A percentile compares a stretch with the other conserved stretches of the same genome.
Evolutionary conservation across 176 grass and related monocot genomes (phyloP).

Genomic region (Musa beccarii): DNA sequence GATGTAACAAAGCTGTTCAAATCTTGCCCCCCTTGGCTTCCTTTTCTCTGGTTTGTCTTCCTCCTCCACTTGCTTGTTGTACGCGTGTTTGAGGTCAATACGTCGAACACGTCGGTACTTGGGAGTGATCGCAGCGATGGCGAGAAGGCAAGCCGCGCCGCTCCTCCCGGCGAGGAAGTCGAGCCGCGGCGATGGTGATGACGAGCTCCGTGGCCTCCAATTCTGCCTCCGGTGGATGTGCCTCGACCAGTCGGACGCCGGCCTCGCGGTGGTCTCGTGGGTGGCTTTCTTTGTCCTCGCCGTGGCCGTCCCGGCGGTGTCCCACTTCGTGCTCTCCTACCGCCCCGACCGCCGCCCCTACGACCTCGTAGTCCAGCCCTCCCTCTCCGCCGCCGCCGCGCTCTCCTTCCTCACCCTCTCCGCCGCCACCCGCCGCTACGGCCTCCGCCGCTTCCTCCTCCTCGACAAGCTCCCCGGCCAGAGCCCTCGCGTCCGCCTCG

Average conservation of each 20-base stretch:
- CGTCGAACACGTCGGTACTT: not conserved
- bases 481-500: slow-evolving; percentile 40
- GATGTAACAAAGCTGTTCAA: no score
- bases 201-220: slow-evolving; percentile 61
- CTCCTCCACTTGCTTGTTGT: not conserved
- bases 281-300: slow-evolving; percentile 32
- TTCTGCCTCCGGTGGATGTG: slow-evolving; percentile 64
- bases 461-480: slow-evolving; percentile 51
- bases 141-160: not conserved
- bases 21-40: no score
- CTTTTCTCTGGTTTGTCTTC: not conserved
- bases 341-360: slow-evolving; percentile 28
- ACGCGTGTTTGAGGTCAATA: not conserved
- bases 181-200: slow-evolving; percentile 16
- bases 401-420: slow-evolving; percentile 49
- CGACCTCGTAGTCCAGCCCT: slow-evolving; percentile 46
- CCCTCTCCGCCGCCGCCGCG: slow-evolving; percentile 35
- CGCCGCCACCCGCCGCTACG: slow-evolving; percentile 26
- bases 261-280: slow-evolving; percentile 25
- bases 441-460: slow-evolving; percentile 71
- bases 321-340: slow-evolving; percentile 17
- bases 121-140: not conserved
- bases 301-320: slow-evolving; percentile 14
- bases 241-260: slow-evolving; percentile 38
- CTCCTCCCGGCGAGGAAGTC: slow-evolving; percentile 17